These are phyloP conservation scores for Excoecaria agallocha DNA, from an alignment of 345 rosid genomes.

Conservation along the genomic window DNA sequence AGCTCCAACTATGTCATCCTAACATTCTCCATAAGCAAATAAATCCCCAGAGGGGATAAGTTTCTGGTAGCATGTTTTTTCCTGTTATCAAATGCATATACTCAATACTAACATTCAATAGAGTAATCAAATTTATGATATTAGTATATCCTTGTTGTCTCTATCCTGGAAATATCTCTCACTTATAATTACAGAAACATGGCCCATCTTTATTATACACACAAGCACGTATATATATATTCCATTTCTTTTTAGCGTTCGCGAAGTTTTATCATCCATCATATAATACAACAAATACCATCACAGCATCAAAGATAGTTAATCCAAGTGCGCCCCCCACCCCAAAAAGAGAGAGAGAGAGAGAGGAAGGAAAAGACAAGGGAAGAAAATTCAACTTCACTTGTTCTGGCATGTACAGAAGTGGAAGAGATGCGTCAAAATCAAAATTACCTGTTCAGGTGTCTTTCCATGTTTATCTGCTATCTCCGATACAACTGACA, in stretches of 20 bases:
- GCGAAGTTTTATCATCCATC: neutral
- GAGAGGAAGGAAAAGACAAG: neutral
- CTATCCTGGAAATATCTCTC: neutral
- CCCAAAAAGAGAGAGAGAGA: too few relatives aligned
- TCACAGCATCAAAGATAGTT: neutral
- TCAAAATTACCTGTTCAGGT: slow-evolving; percentile 51
- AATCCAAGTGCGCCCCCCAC: neutral
- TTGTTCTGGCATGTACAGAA: neutral
- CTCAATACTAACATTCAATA: neutral
- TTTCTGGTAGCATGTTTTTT: neutral
- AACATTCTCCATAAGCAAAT: neutral
- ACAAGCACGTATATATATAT: neutral
- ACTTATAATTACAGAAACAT: neutral
- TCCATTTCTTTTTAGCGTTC: neutral
- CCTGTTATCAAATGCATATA: neutral
- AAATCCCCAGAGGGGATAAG: neutral
- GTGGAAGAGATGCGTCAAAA: neutral
- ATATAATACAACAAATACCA: neutral
- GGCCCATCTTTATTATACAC: too few relatives aligned
- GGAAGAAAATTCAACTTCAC: neutral
- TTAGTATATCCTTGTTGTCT: neutral
- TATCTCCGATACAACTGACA: slow-evolving; percentile 53
- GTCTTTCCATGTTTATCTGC: slow-evolving; percentile 52
- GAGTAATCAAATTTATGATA: neutral
- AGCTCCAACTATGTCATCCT: neutral